These are phyloP conservation scores for Fusarium aywerte DNA, from an alignment of 2,329 filamentous ascomycete genomes.

Conservation along the genomic window DNA sequence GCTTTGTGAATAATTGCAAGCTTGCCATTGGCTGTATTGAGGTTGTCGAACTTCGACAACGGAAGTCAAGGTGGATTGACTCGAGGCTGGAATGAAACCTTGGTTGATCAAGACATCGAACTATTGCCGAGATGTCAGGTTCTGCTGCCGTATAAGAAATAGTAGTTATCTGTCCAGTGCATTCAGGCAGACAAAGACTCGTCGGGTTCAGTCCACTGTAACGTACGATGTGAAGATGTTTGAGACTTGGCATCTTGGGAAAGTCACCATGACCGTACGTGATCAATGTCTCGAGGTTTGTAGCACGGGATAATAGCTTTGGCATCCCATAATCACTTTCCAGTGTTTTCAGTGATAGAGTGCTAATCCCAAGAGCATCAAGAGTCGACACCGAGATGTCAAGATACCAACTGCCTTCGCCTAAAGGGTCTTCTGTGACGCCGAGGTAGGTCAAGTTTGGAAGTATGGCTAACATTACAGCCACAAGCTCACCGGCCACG, in stretches of 20 bases:
- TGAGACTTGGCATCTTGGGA: not conserved
- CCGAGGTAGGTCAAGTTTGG: not conserved
- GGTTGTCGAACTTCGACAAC: accelerated
- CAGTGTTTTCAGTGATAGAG: not conserved
- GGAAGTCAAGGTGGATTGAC: not conserved
- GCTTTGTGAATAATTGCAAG: not conserved
- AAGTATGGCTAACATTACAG: not conserved
- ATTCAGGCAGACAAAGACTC: no score
- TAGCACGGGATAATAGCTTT: not conserved
- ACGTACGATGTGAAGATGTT: not conserved
- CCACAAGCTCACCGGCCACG: not conserved
- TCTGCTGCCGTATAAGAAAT: not conserved
- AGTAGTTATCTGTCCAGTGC: not conserved
- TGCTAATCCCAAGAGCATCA: not conserved
- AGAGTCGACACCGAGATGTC: not conserved
- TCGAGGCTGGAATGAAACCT: not conserved
- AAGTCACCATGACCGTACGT: accelerated
- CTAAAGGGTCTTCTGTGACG: accelerated
- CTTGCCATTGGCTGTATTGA: not conserved
- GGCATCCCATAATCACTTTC: not conserved
- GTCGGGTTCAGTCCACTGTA: no score
- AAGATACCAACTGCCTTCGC: not conserved
- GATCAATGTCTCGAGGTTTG: not conserved
- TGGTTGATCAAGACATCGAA: not conserved
- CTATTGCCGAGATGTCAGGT: accelerated